Evolutionary conservation across 2,329 filamentous ascomycete genomes (phyloP).

Genomic region (Sporothrix pallida): DNA sequence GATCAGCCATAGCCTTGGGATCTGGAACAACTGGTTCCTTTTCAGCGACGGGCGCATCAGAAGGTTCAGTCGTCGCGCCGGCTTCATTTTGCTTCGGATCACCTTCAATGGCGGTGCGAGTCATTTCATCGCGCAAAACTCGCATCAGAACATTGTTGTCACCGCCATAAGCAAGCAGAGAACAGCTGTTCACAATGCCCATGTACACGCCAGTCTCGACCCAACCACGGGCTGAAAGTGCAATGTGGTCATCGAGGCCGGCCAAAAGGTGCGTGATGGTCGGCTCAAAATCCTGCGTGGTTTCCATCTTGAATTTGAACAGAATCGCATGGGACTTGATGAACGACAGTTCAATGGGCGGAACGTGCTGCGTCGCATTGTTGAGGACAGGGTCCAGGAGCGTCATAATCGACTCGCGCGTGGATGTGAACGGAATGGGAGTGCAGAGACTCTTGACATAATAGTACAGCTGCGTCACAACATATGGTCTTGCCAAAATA

Average conservation of each 20-base stretch:
- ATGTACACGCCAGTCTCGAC: conserved; percentile 61
- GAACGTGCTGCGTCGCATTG: conserved; percentile 40
- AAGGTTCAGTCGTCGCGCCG: too few species aligned
- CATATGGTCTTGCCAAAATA: conserved; percentile 73
- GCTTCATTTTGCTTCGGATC: too few species aligned
- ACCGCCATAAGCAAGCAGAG: conserved; percentile 59
- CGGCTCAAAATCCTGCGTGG: conserved; percentile 10
- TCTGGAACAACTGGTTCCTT: not conserved
- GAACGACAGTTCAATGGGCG: conserved; percentile 62
- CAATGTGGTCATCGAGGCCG: conserved; percentile 64
- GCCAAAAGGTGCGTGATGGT: conserved; percentile 57
- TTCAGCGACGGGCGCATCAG: too few species aligned
- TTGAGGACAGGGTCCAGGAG: conserved; percentile 66
- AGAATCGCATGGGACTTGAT: conserved; percentile 69
- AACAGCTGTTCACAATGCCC: conserved; percentile 61
- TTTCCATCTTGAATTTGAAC: conserved; percentile 51
- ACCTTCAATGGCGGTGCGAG: conserved; percentile 36
- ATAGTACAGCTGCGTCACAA: conserved; percentile 72
- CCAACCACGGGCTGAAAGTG: conserved; percentile 57
- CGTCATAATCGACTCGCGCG: conserved; percentile 71
- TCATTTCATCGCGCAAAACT: conserved; percentile 32
- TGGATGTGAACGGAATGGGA: conserved; percentile 68
- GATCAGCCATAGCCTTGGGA: not conserved
- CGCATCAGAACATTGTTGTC: conserved; percentile 56
- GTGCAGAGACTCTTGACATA: conserved; percentile 75